Evolutionary conservation across 495 filamentous ascomycete genomes (phyloP), one percentile per base, ranked within the genome.

Genomic region (Aspergillus affinis): DNA sequence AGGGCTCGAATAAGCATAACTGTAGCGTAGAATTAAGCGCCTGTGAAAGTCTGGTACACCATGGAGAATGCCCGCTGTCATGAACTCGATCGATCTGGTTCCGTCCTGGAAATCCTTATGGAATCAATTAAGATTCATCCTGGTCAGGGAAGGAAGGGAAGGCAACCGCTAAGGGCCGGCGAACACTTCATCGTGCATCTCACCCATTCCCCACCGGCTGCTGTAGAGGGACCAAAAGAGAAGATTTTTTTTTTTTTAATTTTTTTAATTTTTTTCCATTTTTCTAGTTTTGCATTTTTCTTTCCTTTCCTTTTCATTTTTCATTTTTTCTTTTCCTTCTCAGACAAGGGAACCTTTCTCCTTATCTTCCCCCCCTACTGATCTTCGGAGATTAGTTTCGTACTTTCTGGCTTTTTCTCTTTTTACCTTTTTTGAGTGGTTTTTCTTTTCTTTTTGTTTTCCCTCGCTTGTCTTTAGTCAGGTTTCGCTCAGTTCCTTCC

Each of bases 1-100:
- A 65, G 58, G 55, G 47, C 55, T 51, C 46, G 62, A 66, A 69
- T 69, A 69, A 69, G 67, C 67, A 69, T 69, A 69, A 66, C 54
- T 46, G 63, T 66, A 69, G 64, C 67, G 66, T 66, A 62, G 61
- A 60, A 56, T 64, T 41, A 69, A 64, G 63, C 63, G 64, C 60
- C 30, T 44, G 27, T 45, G 49, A 64, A 64, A 69, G 56, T 69
- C 54, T 63, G 67, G 67, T 69, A 65, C 67, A 59, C 41, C 45
- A 62, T 66, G 64, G 63, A 55, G 59, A 69, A 61, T 51, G 49
- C 59, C 23, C 53, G 56, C 55, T 65, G 58, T 59, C 59, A 62
- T 51, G 50, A 30, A 36, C 56, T 36, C 51, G 21, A 30, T 9
- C 6, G 48, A 55, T 49, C 52, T 3, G 51, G 44, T 50, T 55